Conservation (phyloP, 345 rosid genomes). For the Acer saccharum region DNA sequence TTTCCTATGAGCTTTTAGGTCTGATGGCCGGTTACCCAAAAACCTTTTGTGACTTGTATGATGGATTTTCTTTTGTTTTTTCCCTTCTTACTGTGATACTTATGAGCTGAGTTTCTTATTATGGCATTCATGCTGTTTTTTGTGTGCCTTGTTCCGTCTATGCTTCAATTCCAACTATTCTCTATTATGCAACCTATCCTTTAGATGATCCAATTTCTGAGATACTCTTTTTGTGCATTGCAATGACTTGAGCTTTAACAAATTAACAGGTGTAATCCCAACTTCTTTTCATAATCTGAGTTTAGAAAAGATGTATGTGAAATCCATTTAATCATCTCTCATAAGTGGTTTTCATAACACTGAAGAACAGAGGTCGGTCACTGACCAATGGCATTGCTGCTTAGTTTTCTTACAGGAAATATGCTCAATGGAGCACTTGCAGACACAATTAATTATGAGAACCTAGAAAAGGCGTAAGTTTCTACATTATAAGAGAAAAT, state of each 20-base stretch:
- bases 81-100: no score
- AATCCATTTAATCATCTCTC: neutral
- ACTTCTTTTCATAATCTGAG: neutral
- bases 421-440: slow-evolving; percentile 15
- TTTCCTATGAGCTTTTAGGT: no score
- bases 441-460: neutral
- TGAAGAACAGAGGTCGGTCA: no score
- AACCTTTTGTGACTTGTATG: no score
- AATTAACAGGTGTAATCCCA: slow-evolving; percentile 17
- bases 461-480: neutral
- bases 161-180: neutral
- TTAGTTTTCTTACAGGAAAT: slow-evolving; percentile 20
- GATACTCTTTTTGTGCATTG: neutral
- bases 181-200: neutral
- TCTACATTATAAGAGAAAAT: neutral
- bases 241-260: slow-evolving; percentile 24
- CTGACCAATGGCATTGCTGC: neutral
- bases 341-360: no score
- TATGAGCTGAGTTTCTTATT: neutral
- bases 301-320: neutral
- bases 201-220: neutral
- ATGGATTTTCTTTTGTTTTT: no score
- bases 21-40: no score
- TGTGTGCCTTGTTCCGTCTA: neutral
- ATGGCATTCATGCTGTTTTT: neutral